Base-by-base conservation (phyloP, 345 rosid species). In the Erucastrum elatum region DNA sequence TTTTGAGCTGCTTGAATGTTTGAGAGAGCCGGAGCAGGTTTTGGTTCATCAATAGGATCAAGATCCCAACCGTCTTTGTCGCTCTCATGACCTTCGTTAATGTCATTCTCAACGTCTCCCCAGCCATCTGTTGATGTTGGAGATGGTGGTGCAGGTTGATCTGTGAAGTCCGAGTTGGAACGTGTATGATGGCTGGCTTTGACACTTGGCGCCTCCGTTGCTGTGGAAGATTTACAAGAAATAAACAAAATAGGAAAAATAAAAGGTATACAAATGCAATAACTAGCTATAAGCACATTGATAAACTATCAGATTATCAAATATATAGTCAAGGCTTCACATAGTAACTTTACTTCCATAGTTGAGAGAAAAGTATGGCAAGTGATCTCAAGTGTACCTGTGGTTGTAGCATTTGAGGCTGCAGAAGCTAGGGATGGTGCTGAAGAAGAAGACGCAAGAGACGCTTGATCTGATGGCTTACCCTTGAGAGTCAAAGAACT, bases 121-220 rank as follows among this genome's bases (percentile, higher is more conserved):
- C 99, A 95, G 35, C 99, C 99, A 82, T 95, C 98, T 1, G 97
- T 90, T 81, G 98, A 95, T 68, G 98, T 87, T 21, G 99, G 99
- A 53, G 98, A 95, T 27, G 63, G 78, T 51, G 94, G 96, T 68
- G 82, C 84, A 0, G 94, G 94, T 81, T 80, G 93, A 80, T 95
- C 94, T 7, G 89, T 83, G 58, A 90, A 82, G 85, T 91, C 98
- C 5, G 84, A 81, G 88, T 86, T 80, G 8, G 94, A 88, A 87
- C 87, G 89, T 68, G 79, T 82, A 81, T 37, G 83, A 13, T 82
- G 82, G 35, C 91, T 87, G 15, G 89, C 81, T 64, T 87, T 81
- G 61, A 79, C 83, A 78, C 83, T 86, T 39, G 88, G 87, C 64
- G 88, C 76, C 74, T 88, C 96, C 74, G 76, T 71, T 51, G 55